These are phyloP conservation scores for Neofusicoccum parvum DNA, from an alignment of 2,329 filamentous ascomycete species.

Conservation along the genomic window DNA sequence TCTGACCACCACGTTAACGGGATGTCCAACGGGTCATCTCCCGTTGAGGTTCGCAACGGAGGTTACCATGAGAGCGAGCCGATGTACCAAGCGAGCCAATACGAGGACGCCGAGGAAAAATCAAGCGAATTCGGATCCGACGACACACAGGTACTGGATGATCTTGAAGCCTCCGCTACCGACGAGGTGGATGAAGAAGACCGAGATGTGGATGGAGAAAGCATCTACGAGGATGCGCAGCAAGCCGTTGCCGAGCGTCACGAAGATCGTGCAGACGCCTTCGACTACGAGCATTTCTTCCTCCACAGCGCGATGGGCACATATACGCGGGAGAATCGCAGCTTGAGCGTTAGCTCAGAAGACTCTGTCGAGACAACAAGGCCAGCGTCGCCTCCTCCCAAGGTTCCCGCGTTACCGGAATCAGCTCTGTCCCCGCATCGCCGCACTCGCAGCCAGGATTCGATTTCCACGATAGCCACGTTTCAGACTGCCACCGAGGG, in stretches of 20 bases:
- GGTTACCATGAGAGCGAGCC: not conserved
- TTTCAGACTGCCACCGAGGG: constrained; percentile 67
- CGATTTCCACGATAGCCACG: constrained; percentile 61
- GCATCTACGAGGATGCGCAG: constrained; percentile 18
- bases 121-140: constrained; percentile 14
- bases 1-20: constrained; percentile 17
- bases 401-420: constrained; percentile 30
- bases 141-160: constrained; percentile 18
- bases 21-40: not conserved
- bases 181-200: constrained; percentile 41
- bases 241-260: constrained; percentile 60
- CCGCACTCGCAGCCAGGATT: constrained; percentile 60
- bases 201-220: constrained; percentile 37
- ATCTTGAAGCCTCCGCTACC: constrained; percentile 27
- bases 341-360: constrained; percentile 57
- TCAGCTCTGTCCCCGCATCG: constrained; percentile 41
- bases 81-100: constrained; percentile 26
- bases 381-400: constrained; percentile 30
- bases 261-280: constrained; percentile 91
- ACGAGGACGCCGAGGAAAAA: constrained; percentile 31
- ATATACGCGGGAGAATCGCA: constrained; percentile 61
- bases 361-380: constrained; percentile 56
- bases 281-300: constrained; percentile 96
- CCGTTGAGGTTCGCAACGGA: not conserved
- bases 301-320: constrained; percentile 88